A percentile compares a stretch with the other conserved stretches of the same genome.
Evolutionary conservation across 495 filamentous ascomycete species (phyloP).

Genomic region (Aspergillus haitiensis): DNA sequence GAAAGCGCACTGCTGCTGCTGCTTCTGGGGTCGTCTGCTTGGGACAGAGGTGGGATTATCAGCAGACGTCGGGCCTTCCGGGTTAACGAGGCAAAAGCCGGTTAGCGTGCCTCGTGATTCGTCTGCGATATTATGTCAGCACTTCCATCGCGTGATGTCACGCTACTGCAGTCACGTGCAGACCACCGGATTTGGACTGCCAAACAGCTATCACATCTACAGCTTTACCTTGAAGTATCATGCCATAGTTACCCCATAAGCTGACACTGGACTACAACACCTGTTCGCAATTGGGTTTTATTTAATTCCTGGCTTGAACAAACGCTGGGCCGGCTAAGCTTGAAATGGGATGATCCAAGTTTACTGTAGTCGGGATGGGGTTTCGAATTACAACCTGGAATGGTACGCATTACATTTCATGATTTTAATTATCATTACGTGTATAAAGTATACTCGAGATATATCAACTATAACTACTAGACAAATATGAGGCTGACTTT

Average conservation of each 20-base stretch:
- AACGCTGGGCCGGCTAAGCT: background rate
- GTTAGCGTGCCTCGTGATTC: constrained; percentile 49
- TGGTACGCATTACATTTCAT: constrained; percentile 49
- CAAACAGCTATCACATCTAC: background rate
- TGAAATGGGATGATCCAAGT: constrained; percentile 23
- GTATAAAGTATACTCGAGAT: background rate
- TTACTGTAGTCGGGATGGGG: constrained; percentile 54
- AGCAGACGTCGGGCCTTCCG: constrained; percentile 34
- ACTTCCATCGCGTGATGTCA: constrained; percentile 38
- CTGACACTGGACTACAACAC: background rate
- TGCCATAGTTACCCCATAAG: background rate
- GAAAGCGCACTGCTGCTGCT: constrained; percentile 18
- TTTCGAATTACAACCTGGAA: constrained; percentile 91
- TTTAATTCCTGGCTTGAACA: constrained; percentile 3
- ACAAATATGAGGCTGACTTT: constrained; percentile 13
- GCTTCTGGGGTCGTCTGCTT: constrained; percentile 14
- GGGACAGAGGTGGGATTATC: constrained; percentile 27
- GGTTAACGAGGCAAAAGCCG: constrained; percentile 36
- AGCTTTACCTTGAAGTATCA: background rate
- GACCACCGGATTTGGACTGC: background rate
- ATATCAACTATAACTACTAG: background rate
- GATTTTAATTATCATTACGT: background rate
- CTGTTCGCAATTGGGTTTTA: background rate
- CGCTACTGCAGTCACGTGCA: constrained; percentile 33
- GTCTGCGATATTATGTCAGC: constrained; percentile 41